Evolutionary conservation across 225 moss, liverwort and hornwort species (phyloP), one percentile per base, ranked within the genome.

Genomic region (Polytrichum formosum): DNA sequence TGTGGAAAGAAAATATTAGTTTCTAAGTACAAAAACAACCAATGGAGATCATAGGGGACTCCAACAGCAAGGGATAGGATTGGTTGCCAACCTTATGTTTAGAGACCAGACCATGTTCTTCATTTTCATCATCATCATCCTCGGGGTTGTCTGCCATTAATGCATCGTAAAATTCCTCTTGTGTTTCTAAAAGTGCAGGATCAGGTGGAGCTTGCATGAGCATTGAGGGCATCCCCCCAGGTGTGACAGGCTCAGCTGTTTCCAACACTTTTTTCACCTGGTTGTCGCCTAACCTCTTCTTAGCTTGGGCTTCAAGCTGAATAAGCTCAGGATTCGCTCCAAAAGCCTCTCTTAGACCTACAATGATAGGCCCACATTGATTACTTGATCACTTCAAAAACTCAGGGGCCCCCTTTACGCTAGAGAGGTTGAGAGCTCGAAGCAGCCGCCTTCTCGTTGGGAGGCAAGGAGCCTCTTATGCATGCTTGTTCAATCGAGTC

Each of bases 81-180:
- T 46, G 58, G 21, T 71, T 64, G 22, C 70, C 31, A 55, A 91
- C 91, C 87, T 78, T 81, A 23, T 74, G 75, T 56, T 81, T 79
- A 61, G 83, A 65, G 63, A 74, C 82, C 31, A 79, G 53, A 61
- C 66, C 77, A 31, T 84, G 80, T 8, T 75, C 91, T 75, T 65
- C 77, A 56, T 70, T 59, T 55, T 87, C 89, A 69, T 79, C 81
- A 33, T 84, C 88, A 30, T 92, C 92, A 53, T 78, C 83, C 60
- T 78, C 82, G 61, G 84, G 75, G 54, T 92, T 80, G 65, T 76
- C 86, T 9, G 74, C 82, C 92, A 92, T 88, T 20, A 92, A 56
- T 63, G 92, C 92, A 80, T 90, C 90, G 66, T 80, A 92, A 73
- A 92, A 92, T 68, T 92, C 90, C 68, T 92, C 90, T 61, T 80